Percentiles rank a stretch among this genome's conserved stretches.
Conservation (phyloP, 1,284 basidiomycete species). For the Coriolopsis trogii region DNA sequence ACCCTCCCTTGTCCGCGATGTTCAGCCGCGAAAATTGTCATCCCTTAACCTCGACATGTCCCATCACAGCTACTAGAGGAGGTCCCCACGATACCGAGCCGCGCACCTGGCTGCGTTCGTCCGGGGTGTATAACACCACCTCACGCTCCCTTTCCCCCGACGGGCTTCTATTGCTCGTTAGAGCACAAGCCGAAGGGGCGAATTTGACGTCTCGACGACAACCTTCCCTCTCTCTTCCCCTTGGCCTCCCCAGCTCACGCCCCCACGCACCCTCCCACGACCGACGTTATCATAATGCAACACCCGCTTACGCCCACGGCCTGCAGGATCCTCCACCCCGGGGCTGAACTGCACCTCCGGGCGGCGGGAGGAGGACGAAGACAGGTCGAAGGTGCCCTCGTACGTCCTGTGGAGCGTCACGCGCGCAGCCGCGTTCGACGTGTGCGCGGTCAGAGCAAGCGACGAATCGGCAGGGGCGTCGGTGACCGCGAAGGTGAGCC, state of each 20-base stretch:
- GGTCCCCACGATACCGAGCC: no score
- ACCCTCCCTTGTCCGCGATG: no score
- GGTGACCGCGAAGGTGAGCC: conserved; percentile 36
- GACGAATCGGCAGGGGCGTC: conserved; percentile 42
- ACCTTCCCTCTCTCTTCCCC: not conserved
- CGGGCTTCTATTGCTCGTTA: not conserved
- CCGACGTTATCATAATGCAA: not conserved
- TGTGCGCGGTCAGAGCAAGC: conserved; percentile 35
- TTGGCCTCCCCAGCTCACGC: conserved; percentile 1
- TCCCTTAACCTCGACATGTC: no score
- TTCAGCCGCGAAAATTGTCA: no score
- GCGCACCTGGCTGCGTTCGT: not conserved
- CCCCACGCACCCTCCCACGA: not conserved
- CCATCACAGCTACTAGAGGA: no score
- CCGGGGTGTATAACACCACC: not conserved
- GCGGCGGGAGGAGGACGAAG: conserved; percentile 29
- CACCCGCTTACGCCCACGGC: not conserved
- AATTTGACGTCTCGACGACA: conserved; percentile 4
- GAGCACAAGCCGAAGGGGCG: not conserved
- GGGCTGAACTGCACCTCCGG: conserved; percentile 2
- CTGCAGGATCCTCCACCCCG: conserved; percentile 5
- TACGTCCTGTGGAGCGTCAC: conserved; percentile 42
- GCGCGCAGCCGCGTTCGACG: conserved; percentile 35
- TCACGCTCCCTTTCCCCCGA: not conserved
- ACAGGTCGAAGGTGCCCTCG: conserved; percentile 45